These are phyloP conservation scores for Gossypioides kirkii DNA, from an alignment of 345 rosid species.

Conservation along the genomic window DNA sequence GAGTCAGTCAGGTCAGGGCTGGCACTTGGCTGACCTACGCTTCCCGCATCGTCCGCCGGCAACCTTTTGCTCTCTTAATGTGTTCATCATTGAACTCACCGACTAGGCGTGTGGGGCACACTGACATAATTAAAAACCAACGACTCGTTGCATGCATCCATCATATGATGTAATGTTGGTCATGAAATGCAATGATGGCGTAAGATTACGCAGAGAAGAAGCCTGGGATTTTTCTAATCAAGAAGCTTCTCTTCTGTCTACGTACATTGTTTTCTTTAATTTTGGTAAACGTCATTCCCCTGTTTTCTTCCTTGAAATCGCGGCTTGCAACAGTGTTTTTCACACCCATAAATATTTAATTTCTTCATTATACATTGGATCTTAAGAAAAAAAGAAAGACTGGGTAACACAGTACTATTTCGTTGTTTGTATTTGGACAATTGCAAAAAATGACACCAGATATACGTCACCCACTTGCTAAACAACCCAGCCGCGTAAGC, in stretches of 20 bases:
- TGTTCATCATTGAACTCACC: neutral
- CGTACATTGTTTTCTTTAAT: neutral
- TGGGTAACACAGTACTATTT: neutral
- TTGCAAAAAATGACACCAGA: neutral
- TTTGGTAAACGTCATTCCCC: conserved; percentile 10
- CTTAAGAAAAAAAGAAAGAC: neutral
- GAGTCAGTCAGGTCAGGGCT: neutral
- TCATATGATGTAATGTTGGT: neutral
- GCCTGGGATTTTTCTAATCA: neutral
- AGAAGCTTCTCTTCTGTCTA: neutral
- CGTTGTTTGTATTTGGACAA: neutral
- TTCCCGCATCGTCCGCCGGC: neutral
- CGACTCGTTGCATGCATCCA: neutral
- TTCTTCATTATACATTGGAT: neutral
- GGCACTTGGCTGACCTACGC: neutral
- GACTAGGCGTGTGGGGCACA: neutral
- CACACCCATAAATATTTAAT: neutral
- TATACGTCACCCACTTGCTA: conserved; percentile 20
- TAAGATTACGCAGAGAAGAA: neutral
- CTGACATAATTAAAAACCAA: neutral
- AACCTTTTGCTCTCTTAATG: neutral
- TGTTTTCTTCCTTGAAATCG: neutral
- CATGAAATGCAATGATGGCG: neutral
- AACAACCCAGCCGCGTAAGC: conserved; percentile 11
- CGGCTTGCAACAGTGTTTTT: neutral